Evolutionary conservation across 1,284 basidiomycete genomes (phyloP).

Genomic region (Trametes polyzona): DNA sequence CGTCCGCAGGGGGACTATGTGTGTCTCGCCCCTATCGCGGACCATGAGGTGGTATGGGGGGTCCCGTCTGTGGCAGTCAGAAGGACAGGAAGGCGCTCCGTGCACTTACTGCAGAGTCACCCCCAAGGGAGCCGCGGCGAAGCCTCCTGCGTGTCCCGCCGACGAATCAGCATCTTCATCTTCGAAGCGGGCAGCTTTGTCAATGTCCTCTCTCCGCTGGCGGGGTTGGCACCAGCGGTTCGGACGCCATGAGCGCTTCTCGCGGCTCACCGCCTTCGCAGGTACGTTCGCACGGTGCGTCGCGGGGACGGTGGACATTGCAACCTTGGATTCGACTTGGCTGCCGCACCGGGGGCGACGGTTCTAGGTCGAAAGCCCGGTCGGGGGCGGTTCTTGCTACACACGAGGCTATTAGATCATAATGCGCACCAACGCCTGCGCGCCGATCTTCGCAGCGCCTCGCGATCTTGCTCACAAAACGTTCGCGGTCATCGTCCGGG

Average conservation of each 20-base stretch:
- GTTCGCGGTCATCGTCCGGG: slow-evolving; percentile 9
- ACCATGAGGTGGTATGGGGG: slow-evolving; percentile 11
- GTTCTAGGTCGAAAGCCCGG: neutral
- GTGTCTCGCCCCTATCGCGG: slow-evolving; percentile 18
- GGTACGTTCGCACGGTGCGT: no score
- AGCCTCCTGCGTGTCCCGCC: neutral
- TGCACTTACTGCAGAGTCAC: neutral
- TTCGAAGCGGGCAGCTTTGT: no score
- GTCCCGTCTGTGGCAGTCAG: slow-evolving; percentile 3
- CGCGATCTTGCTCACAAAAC: slow-evolving; percentile 4
- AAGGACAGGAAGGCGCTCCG: slow-evolving; percentile 11
- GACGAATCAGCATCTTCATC: neutral
- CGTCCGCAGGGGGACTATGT: neutral
- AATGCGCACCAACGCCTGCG: neutral
- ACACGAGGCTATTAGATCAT: slow-evolving; percentile 21
- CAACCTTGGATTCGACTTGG: no score
- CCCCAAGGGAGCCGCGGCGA: neutral
- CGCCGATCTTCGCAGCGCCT: neutral
- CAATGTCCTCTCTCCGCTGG: no score
- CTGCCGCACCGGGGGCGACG: no score
- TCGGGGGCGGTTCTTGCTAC: neutral
- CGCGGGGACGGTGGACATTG: no score
- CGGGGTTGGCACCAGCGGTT: no score
- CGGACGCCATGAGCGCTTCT: no score
- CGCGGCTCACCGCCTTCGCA: no score